Conservation (phyloP, 257 asterid genomes). For the Penstemon eatonii region DNA sequence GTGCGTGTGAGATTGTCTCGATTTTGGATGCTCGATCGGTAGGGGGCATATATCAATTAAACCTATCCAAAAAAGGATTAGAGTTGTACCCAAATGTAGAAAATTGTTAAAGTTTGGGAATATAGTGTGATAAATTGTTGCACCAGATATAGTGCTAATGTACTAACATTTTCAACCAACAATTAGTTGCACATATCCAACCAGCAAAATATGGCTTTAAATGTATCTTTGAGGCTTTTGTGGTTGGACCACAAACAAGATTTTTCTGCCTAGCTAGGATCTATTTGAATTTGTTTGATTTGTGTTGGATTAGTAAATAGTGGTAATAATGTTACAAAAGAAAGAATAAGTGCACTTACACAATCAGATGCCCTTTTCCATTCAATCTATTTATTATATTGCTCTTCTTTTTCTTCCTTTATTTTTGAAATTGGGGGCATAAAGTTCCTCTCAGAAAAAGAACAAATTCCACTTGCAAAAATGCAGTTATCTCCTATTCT, state of each 20-base stretch:
- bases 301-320: constrained; percentile 28
- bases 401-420: neutral
- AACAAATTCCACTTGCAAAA: constrained; percentile 44
- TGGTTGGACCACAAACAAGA: constrained; percentile 26
- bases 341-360: constrained; percentile 27
- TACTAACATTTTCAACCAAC: constrained; percentile 45
- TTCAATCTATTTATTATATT: constrained; percentile 5
- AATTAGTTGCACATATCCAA: constrained; percentile 48
- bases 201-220: constrained; percentile 42
- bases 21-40: neutral
- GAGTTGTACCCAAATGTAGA: constrained; percentile 27
- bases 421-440: constrained; percentile 30
- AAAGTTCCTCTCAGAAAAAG: constrained; percentile 16
- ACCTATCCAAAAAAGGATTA: neutral
- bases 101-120: neutral
- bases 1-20: constrained; percentile 14
- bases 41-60: too few relatives aligned
- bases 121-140: constrained; percentile 29
- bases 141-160: constrained; percentile 33
- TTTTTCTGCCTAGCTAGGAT: constrained; percentile 1
- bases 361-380: constrained; percentile 14
- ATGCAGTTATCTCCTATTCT: constrained; percentile 12
- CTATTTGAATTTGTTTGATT: neutral
- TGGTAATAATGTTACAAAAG: constrained; percentile 25
- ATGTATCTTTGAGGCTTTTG: constrained; percentile 28